These are phyloP conservation scores for Athelia sp. DNA, from an alignment of 1,284 basidiomycete genomes.

Conservation along the genomic window DNA sequence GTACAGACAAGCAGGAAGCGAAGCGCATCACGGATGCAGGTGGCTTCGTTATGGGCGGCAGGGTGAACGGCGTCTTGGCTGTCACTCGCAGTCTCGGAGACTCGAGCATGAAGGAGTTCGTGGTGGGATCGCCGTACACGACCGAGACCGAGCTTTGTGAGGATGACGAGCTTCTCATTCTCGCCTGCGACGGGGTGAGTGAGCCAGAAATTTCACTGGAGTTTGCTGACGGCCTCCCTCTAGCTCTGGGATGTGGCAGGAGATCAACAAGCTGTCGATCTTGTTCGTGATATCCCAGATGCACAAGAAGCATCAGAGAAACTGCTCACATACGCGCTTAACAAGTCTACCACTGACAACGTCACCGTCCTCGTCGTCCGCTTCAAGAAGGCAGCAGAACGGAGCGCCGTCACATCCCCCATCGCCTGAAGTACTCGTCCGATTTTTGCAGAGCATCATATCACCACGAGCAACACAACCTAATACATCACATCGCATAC, in stretches of 20 bases:
- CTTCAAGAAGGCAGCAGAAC: conserved; percentile 43
- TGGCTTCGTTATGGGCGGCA: conserved; percentile 97
- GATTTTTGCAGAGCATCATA: neutral
- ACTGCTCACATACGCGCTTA: conserved; percentile 83
- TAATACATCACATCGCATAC: neutral
- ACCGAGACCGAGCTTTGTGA: conserved; percentile 91
- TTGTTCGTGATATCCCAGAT: conserved; percentile 71
- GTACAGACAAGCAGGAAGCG: conserved; percentile 93
- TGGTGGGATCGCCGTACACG: conserved; percentile 96
- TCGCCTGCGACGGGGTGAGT: conserved; percentile 96
- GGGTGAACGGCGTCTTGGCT: conserved; percentile 95
- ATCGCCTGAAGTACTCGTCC: neutral
- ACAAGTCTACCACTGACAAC: conserved; percentile 89
- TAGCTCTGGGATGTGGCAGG: conserved; percentile 96
- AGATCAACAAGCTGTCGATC: conserved; percentile 90
- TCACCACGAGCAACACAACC: neutral
- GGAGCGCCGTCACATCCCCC: neutral
- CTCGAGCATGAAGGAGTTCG: conserved; percentile 99
- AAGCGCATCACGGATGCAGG: conserved; percentile 97
- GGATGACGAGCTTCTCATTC: conserved; percentile 91
- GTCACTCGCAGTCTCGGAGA: conserved; percentile 97
- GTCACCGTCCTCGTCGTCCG: conserved; percentile 77
- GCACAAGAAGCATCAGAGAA: conserved; percentile 79
- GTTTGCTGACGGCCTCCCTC: conserved; percentile 8
- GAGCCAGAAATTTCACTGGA: conserved; percentile 3